Evolutionary conservation across 176 grass and related monocot genomes (phyloP), one percentile per base, ranked within the genome.

Genomic region (Secale cereale): DNA sequence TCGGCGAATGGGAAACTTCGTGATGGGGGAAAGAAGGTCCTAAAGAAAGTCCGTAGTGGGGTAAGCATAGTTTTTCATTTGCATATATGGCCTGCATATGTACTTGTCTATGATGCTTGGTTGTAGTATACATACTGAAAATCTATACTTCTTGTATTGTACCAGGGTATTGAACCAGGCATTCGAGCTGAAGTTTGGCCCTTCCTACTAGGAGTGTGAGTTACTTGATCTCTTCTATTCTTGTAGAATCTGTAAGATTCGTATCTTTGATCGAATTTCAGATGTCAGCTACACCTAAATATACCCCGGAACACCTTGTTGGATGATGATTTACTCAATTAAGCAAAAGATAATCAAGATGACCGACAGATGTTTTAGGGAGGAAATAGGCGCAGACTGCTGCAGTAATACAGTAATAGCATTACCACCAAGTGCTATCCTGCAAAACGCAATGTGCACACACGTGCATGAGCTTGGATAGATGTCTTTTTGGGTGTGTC

Each of bases 111-210:
- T 77, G 2, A 32, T 62, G 50, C 70, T 67, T 79, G n/a, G 10
- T 80, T 77, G 7, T 33, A 52, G 22, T 59, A 46, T 28, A 26
- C 37, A 48, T 66, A 65, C 83, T 91, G 72, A 79, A 68, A 75
- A 89, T 37, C 22, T 19, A 26, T 45, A 2, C 37, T 89, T 74
- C 27, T 48, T 65, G 80, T 76, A 56, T 86, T 81, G 78, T 75
- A 86, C 59, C 91, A 98, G 96, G 96, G 96, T 85, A 84, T 95
- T 36, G 93, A 95, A 79, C 86, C 91, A 83, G 82, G 89, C 64
- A 90, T 98, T 80, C 88, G 96, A 48, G 92, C 87, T 86, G 91
- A 98, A 92, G 96, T 98, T 94, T 98, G 96, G 96, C 93, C 96
- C 66, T 98, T 95, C 65, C 85, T 98, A 66, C 93, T 98, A 25